Percentiles rank a stretch among this genome's conserved stretches.
Conservation (phyloP, 1,139 yeast species). For the Geotrichum histeridarum region DNA sequence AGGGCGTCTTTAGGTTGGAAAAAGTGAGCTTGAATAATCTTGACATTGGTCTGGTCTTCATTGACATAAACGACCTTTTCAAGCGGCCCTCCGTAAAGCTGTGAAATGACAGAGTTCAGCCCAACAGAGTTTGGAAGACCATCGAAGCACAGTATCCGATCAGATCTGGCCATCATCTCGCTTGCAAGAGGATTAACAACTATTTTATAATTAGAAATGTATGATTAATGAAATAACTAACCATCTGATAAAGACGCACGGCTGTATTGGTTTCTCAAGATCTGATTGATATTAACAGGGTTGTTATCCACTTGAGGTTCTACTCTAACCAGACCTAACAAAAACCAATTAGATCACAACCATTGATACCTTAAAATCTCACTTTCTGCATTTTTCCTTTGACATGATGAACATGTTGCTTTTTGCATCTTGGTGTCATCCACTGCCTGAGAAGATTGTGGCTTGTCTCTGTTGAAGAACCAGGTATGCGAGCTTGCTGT, state of each 20-base stretch:
- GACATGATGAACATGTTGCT: neutral
- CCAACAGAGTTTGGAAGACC: conserved; percentile 45
- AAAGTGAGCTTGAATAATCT: conserved; percentile 49
- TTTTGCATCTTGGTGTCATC: neutral
- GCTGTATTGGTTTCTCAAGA: conserved; percentile 2
- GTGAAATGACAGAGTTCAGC: conserved; percentile 49
- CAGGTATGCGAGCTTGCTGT: conserved; percentile 6
- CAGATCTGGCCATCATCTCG: conserved; percentile 13
- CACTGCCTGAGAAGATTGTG: neutral
- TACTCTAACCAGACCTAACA: neutral
- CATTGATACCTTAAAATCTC: neutral
- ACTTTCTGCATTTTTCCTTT: conserved; percentile 6
- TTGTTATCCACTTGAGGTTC: neutral
- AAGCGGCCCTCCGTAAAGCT: conserved; percentile 70
- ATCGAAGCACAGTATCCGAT: conserved; percentile 34
- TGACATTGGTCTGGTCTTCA: conserved; percentile 18
- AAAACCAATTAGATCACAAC: neutral
- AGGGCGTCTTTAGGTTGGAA: conserved; percentile 51
- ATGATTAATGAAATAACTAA: neutral
- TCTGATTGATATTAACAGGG: conserved; percentile 1
- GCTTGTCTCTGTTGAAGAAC: conserved; percentile 3
- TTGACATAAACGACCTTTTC: conserved; percentile 44
- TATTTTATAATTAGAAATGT: neutral
- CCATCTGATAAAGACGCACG: conserved; percentile 15
- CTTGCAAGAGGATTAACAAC: conserved; percentile 10